A percentile compares a stretch with the other conserved stretches of the same genome.
These are phyloP conservation scores for Calocybe gangraenosa DNA, from an alignment of 768 basidiomycete species.

Conservation along the genomic window DNA sequence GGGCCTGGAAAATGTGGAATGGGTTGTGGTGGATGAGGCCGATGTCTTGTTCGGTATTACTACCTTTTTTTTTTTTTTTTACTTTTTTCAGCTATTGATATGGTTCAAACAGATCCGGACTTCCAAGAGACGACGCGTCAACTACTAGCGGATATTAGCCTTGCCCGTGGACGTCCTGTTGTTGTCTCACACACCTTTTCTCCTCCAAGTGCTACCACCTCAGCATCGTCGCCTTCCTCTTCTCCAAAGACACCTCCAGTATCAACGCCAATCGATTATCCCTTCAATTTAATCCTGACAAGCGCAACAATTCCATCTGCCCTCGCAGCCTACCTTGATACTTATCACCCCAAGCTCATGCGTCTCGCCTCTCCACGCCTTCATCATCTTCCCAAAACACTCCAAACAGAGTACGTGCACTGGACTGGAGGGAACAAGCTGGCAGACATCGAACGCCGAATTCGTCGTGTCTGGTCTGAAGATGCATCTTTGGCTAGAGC, in stretches of 20 bases:
- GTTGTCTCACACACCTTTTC: conserved; percentile 28
- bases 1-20: conserved; percentile 69
- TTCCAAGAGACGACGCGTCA: conserved; percentile 71
- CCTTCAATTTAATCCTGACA: conserved; percentile 78
- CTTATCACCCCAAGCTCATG: conserved; percentile 55
- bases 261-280: conserved; percentile 44
- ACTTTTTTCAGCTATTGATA: not conserved
- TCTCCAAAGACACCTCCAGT: conserved; percentile 10
- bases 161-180: conserved; percentile 51
- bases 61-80: not conserved
- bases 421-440: conserved; percentile 81
- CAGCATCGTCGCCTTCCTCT: conserved; percentile 16
- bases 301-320: conserved; percentile 86
- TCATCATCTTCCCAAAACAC: conserved; percentile 68
- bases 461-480: conserved; percentile 72
- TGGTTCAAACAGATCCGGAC: conserved; percentile 76
- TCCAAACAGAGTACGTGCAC: conserved; percentile 68
- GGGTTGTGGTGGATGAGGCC: conserved; percentile 90
- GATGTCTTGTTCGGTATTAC: conserved; percentile 83
- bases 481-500: conserved; percentile 36
- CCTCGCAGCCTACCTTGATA: conserved; percentile 60
- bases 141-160: conserved; percentile 67
- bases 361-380: conserved; percentile 79
- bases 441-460: conserved; percentile 72
- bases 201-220: not conserved